Conservation (phyloP, 805 yeast species). For the Candida michaelii region DNA sequence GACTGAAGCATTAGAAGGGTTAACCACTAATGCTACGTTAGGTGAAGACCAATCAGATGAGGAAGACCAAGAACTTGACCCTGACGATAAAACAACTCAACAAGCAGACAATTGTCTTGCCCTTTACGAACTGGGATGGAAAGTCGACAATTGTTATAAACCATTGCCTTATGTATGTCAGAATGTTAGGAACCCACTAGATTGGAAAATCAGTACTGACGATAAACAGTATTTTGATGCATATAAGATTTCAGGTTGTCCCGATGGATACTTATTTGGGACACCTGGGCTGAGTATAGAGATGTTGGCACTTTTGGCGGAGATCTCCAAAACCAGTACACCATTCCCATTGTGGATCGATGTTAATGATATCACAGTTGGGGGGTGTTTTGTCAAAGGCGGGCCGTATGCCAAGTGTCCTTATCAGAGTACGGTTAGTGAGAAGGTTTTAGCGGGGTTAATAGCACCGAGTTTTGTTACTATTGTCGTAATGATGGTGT, state of each 20-base stretch:
- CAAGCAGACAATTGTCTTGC: conserved; percentile 44
- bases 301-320: conserved; percentile 28
- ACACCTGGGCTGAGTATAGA: conserved; percentile 38
- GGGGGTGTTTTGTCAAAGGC: conserved; percentile 82
- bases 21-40: neutral
- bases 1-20: conserved; percentile 1
- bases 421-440: conserved; percentile 55
- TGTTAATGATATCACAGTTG: conserved; percentile 70
- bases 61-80: neutral
- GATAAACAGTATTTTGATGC: conserved; percentile 46
- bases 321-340: conserved; percentile 24
- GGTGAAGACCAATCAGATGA: neutral
- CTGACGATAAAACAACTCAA: conserved; percentile 9
- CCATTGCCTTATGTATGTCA: conserved; percentile 58
- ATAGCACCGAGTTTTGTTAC: conserved; percentile 67
- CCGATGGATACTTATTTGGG: conserved; percentile 30
- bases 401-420: conserved; percentile 81
- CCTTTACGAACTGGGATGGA: conserved; percentile 52
- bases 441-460: conserved; percentile 58
- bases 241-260: conserved; percentile 28
- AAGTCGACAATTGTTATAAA: conserved; percentile 64
- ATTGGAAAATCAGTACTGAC: conserved; percentile 43
- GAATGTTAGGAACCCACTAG: conserved; percentile 32
- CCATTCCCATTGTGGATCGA: conserved; percentile 68
- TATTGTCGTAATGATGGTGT: conserved; percentile 49